Conservation (phyloP, 2,329 filamentous ascomycete species). For the Pseudogymnoascus sp. region DNA sequence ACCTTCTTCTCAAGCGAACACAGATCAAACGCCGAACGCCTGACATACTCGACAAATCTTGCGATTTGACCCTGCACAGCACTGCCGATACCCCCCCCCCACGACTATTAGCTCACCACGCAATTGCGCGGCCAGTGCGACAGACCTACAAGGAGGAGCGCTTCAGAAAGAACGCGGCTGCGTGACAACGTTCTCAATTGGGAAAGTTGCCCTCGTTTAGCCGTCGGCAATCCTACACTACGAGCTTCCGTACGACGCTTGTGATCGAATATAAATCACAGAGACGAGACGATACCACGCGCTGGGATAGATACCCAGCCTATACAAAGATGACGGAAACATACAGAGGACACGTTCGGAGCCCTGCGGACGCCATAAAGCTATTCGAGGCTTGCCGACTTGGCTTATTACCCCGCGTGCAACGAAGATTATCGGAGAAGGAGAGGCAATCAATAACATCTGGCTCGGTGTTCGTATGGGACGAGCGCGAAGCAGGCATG, state of each 20-base stretch:
- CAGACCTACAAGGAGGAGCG: not conserved
- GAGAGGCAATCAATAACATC: conserved; percentile 94
- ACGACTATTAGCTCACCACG: not conserved
- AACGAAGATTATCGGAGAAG: conserved; percentile 91
- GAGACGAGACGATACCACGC: not conserved
- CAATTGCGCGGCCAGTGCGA: not conserved
- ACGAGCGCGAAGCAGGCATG: conserved; percentile 97
- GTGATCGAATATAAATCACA: not conserved
- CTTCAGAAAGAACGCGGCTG: not conserved
- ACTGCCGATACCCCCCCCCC: not conserved
- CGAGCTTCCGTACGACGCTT: not conserved
- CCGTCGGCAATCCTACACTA: not conserved
- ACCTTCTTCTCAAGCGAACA: not conserved
- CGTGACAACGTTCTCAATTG: not conserved
- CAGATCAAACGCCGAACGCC: not conserved
- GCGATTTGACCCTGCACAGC: not conserved
- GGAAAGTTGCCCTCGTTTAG: not conserved
- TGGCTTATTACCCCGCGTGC: conserved; percentile 78
- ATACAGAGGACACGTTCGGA: conserved; percentile 89
- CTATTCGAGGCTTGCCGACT: conserved; percentile 93
- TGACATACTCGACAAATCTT: not conserved
- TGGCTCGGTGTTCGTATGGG: conserved; percentile 99
- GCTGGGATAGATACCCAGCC: not conserved
- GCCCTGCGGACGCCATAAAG: conserved; percentile 94
- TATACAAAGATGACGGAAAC: conserved; percentile 55